phyloP scores from a whole-genome alignment of 331 rosid genomes.

The Malus hybrid region DNA sequence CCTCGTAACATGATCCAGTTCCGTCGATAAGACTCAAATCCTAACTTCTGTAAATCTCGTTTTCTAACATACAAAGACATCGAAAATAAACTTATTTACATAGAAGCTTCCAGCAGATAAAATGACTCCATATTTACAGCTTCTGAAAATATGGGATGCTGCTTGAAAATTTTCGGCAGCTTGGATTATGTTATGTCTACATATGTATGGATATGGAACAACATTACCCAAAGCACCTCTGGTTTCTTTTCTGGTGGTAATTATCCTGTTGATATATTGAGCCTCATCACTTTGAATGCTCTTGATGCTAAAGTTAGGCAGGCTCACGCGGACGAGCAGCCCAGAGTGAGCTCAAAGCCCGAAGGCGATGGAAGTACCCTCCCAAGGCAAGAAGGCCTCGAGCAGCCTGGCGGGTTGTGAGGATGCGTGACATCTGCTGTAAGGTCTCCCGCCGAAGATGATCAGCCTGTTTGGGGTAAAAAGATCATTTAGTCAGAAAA shows the following conservation, averaged over 20 bases:
- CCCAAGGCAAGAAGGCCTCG: conserved; percentile 64
- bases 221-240: conserved; percentile 19
- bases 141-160: conserved; percentile 34
- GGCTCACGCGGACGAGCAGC: conserved; percentile 45
- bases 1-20: neutral
- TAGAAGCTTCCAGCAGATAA: conserved; percentile 21
- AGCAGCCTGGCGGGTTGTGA: conserved; percentile 61
- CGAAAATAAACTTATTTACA: conserved; percentile 25
- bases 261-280: conserved; percentile 18
- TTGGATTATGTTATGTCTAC: conserved; percentile 15
- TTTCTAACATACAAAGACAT: conserved; percentile 22
- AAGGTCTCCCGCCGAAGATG: conserved; percentile 71
- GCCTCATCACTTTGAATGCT: conserved; percentile 11
- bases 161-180: conserved; percentile 44
- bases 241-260: conserved; percentile 1
- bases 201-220: conserved; percentile 12
- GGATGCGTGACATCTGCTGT: conserved; percentile 67
- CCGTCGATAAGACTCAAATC: neutral
- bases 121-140: conserved; percentile 50
- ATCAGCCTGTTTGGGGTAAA: conserved; percentile 63
- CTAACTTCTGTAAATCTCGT: neutral
- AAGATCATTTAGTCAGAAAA: neutral
- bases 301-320: conserved; percentile 31
- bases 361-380: conserved; percentile 69
- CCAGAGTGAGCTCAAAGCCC: conserved; percentile 82